Percentiles rank a stretch among this genome's conserved stretches.
phyloP scores from a whole-genome alignment of 2,329 filamentous ascomycete species.

The Davidsoniella virescens region DNA sequence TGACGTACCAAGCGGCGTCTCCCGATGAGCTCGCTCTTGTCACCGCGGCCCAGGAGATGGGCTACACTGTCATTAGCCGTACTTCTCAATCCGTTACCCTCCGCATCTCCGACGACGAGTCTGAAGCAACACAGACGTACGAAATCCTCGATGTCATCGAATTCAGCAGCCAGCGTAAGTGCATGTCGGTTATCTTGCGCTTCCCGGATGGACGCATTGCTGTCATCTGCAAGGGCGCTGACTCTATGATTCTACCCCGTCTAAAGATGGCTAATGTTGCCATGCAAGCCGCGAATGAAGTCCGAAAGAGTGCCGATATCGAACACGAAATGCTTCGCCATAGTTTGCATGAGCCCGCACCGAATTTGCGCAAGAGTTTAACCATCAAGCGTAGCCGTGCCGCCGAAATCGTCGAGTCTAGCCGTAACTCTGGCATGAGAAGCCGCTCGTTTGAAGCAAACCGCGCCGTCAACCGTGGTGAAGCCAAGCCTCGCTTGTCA shows the following conservation, averaged over 20 bases:
- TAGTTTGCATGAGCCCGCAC: constrained; percentile 39
- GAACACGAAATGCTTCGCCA: constrained; percentile 39
- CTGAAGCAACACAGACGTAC: constrained; percentile 43
- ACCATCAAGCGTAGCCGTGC: constrained; percentile 24
- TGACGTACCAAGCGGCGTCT: constrained; percentile 77
- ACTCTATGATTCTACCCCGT: constrained; percentile 65
- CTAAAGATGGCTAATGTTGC: constrained; percentile 60
- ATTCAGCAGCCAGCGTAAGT: constrained; percentile 75
- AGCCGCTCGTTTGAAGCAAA: constrained; percentile 31
- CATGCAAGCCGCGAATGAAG: constrained; percentile 52
- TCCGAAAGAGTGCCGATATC: constrained; percentile 44
- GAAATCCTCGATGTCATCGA: constrained; percentile 77
- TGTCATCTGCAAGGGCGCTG: constrained; percentile 79
- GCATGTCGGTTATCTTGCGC: constrained; percentile 81
- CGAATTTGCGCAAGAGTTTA: constrained; percentile 38
- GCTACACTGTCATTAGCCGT: constrained; percentile 59
- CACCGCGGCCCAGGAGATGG: constrained; percentile 68
- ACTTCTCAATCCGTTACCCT: constrained; percentile 52
- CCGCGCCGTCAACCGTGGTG: constrained; percentile 23
- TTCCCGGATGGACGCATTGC: constrained; percentile 70
- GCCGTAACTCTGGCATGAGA: constrained; percentile 15
- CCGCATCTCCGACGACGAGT: constrained; percentile 24
- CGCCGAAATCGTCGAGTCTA: constrained; percentile 8
- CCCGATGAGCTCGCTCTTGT: constrained; percentile 83
- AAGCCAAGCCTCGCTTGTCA: constrained; percentile 24